Conservation (phyloP, 768 basidiomycete species). For the Ephemerocybe angulata region DNA sequence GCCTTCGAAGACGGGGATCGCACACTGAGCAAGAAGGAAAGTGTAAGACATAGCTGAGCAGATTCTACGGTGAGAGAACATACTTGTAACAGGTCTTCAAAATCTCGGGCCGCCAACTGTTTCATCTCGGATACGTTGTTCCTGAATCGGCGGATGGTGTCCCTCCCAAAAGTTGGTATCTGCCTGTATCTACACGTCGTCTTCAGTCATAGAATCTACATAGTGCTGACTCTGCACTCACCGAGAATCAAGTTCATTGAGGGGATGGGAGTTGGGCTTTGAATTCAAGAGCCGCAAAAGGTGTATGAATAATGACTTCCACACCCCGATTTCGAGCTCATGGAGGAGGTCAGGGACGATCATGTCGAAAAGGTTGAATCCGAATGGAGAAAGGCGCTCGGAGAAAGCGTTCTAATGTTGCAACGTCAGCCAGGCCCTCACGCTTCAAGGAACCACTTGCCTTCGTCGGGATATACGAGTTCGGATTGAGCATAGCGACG, state of each 20-base stretch:
- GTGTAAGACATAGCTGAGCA: neutral
- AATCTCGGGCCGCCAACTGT: slow-evolving; percentile 32
- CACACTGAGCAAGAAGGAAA: slow-evolving; percentile 21
- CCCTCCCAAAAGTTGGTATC: slow-evolving; percentile 30
- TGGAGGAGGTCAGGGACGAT: slow-evolving; percentile 27
- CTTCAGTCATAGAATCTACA: slow-evolving; percentile 1
- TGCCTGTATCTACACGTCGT: neutral
- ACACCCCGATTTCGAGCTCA: slow-evolving; percentile 34
- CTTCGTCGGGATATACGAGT: neutral
- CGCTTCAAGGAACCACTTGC: neutral
- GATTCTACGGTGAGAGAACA: neutral
- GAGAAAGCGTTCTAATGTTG: slow-evolving; percentile 1
- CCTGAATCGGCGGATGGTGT: slow-evolving; percentile 22
- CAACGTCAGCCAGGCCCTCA: too few species aligned
- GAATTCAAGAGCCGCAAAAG: neutral
- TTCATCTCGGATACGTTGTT: slow-evolving; percentile 28
- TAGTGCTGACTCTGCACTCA: neutral
- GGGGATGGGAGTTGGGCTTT: too few species aligned
- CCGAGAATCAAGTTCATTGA: neutral
- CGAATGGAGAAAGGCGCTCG: neutral
- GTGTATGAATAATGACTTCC: neutral
- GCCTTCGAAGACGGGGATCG: slow-evolving; percentile 35
- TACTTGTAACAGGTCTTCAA: slow-evolving; percentile 37
- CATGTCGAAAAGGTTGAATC: neutral
- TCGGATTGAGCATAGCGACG: neutral